Conservation (phyloP, 176 grass and related monocot species). For the Musa itinerans region DNA sequence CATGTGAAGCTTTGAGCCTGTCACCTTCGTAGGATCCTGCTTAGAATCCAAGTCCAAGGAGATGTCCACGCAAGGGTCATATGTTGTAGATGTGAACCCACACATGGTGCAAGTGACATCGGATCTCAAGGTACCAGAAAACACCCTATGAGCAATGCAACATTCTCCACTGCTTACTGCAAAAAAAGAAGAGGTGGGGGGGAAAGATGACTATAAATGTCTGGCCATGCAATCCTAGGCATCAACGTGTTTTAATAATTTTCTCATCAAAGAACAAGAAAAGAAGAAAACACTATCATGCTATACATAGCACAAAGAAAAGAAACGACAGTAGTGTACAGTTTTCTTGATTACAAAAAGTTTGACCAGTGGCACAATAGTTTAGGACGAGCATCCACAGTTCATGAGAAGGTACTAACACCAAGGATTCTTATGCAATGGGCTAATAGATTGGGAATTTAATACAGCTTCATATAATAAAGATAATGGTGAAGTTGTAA, state of each 20-base stretch:
- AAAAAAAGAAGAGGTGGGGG: neutral
- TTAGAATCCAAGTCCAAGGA: constrained; percentile 70
- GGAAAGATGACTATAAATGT: neutral
- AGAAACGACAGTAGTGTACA: neutral
- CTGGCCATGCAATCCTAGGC: too few species aligned
- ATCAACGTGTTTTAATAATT: neutral
- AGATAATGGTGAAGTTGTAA: neutral
- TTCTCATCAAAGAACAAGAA: neutral
- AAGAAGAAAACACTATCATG: neutral
- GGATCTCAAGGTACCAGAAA: constrained; percentile 92
- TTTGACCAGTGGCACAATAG: neutral
- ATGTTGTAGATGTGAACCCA: constrained; percentile 94
- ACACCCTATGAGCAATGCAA: constrained; percentile 91
- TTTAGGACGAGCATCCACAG: neutral
- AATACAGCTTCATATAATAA: neutral
- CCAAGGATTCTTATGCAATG: neutral
- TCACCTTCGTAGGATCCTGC: constrained; percentile 22
- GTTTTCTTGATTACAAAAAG: neutral
- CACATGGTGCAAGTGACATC: constrained; percentile 94
- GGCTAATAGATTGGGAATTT: neutral
- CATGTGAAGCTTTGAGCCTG: constrained; percentile 30
- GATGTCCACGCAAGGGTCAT: constrained; percentile 92
- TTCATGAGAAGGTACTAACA: neutral
- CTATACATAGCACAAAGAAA: neutral
- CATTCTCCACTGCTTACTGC: constrained; percentile 59